A percentile compares a stretch with the other conserved stretches of the same genome.
Conservation (phyloP, 495 filamentous ascomycete species). For the Lichenothelia convexa region DNA sequence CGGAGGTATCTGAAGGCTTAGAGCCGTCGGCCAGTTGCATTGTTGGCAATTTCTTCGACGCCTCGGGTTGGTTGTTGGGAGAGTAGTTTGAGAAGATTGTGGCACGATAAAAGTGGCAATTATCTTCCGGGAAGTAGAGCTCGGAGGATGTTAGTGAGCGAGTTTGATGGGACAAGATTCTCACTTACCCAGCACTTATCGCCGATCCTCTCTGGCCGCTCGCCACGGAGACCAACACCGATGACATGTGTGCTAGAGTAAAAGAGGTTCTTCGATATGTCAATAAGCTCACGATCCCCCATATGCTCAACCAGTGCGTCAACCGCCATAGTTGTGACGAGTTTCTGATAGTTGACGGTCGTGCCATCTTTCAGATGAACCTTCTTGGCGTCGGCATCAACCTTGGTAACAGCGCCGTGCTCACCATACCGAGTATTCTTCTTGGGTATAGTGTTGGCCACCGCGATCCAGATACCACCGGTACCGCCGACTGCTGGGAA, state of each 20-base stretch:
- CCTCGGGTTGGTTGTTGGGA: constrained; percentile 83
- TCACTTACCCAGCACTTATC: constrained; percentile 99
- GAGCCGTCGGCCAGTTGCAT: constrained; percentile 69
- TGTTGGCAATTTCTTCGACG: constrained; percentile 70
- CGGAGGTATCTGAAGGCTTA: constrained; percentile 45
- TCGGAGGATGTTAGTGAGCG: constrained; percentile 28
- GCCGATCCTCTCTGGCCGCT: constrained; percentile 85
- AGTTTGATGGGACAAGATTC: no score
- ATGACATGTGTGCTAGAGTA: constrained; percentile 97
- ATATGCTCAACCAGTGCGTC: constrained; percentile 78
- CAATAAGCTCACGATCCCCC: constrained; percentile 63
- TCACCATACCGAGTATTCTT: constrained; percentile 81
- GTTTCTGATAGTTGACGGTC: constrained; percentile 78
- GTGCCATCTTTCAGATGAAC: constrained; percentile 73
- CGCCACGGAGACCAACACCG: constrained; percentile 83
- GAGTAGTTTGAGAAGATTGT: constrained; percentile 99
- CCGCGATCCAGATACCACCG: constrained; percentile 97
- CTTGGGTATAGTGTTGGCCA: constrained; percentile 82
- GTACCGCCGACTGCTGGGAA: constrained; percentile 94
- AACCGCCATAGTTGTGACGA: constrained; percentile 92
- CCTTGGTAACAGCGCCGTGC: constrained; percentile 64
- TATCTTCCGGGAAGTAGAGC: constrained; percentile 98
- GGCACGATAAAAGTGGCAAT: constrained; percentile 99
- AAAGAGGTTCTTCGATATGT: constrained; percentile 79
- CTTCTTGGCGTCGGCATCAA: constrained; percentile 66